Base-by-base conservation (phyloP, 352 stramenopile genomes). In the Globisporangium canariense region DNA sequence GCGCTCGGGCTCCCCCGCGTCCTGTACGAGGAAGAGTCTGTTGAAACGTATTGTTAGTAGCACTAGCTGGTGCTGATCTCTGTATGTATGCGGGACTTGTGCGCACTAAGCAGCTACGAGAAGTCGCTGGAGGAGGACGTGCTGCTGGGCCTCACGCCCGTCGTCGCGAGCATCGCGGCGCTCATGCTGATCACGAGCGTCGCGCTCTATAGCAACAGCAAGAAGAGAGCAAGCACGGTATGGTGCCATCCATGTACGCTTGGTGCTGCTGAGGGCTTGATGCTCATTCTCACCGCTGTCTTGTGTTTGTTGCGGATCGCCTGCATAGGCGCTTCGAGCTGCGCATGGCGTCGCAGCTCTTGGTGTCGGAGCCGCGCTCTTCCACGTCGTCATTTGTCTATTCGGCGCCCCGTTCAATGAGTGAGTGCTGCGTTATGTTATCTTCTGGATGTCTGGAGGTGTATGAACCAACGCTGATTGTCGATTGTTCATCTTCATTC, bases 401-500 rank as follows among this genome's bases (percentile, higher is more conserved):
- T 95, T 95, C 54, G 87, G 87, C 36, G 87, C 87, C 8, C 81
- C 87, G 0, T 56, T 95, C 30, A 49, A 79, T 28, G 69, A 85
- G 86, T 95, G 68, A 18, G 77, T 64, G 1, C 18, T 13, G 13
- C 40, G 34, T 13, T 43, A 30, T 45, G 20, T 16, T 6, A 4
- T 46, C 40, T 46, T 6, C 38, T 36, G 18, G 25, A 6, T 28
- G 1, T 22, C 4, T 56, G 10, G 10, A 34, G 16, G 20, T 38
- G 34, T 2, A n/a, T 2, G 14, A 41, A 16, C 16, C 11, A 14
- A 1, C 53, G 16, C 63, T 68, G 7, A 73, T 49, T 25, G 25
- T 68, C 51, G 62, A 18, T 13, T 43, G 8, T 40, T 57, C 25
- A 43, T 3, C 7, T 74, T 3, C 9, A 3, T 28, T 0, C 64